Evolutionary conservation across 2,329 filamentous ascomycete species (phyloP), one percentile per base, ranked within the genome.

Genomic region (Xylariaceae sp.): DNA sequence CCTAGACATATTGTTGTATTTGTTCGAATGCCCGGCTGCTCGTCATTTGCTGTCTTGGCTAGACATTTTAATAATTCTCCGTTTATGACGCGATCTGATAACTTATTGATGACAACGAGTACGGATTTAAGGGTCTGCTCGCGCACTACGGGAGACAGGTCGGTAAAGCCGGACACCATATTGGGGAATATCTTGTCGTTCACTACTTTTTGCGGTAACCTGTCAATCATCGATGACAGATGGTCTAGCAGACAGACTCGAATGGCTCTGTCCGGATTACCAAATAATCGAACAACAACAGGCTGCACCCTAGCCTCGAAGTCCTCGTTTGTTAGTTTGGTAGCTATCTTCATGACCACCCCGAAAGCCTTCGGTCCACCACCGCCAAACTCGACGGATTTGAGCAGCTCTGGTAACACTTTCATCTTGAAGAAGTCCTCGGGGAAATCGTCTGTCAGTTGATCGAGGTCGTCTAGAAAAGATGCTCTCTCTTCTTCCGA

Each of bases 371-470:
- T 95, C 0, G 92, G 89, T 0, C 94, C 94, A 26, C 94, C 94
- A 10, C 92, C 94, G 7, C 94, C 94, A 70, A 96, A 99, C 66
- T 99, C 94, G n/a, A 97, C 91, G 0, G 92, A 96, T 68, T 97
- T 99, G n/a, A 99, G 79, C 29, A 99, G 76, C 68, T 99, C 94
- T 0, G 94, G 94, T 8, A 99, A 78, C 3, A 99, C 85, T 67
- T 97, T 99, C 80, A 95, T 88, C 68, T 95, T 95, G 78, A 97
- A 96, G 70, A 96, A 99, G 55, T 97, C 94, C 67, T 96, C 92
- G 0, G 94, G 94, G 57, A 97, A 96, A 70, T 99, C 92, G 61
- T 96, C 90, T 0, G 90, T 87, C 5, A 96, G 79, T 55, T 88
- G 80, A 61, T 95, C 90, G 5, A 99, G 80, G 65, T 95, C 89